A percentile compares a stretch with the other conserved stretches of the same genome.
Evolutionary conservation across 257 asterid genomes (phyloP).

Genomic region (Salvia miltiorrhiza): DNA sequence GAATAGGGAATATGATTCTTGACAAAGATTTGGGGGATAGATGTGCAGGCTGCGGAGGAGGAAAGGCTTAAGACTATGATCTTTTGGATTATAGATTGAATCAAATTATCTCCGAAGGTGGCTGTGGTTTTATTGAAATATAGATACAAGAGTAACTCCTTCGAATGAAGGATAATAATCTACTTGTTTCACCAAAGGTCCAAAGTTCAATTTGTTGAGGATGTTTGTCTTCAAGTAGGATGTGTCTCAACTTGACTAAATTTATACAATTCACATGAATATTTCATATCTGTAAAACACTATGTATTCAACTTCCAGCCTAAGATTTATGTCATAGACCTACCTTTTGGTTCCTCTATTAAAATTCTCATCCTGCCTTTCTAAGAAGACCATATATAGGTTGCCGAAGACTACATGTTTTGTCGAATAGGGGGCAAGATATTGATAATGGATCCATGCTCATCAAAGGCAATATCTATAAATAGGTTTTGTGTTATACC

Average conservation of each 20-base stretch:
- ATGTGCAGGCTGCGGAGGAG: too few relatives aligned
- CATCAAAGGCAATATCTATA: neutral
- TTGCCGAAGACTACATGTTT: neutral
- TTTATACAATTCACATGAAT: neutral
- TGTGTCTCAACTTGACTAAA: slow-evolving; percentile 13
- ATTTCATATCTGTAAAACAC: neutral
- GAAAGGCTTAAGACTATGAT: too few relatives aligned
- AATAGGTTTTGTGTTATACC: neutral
- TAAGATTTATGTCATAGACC: neutral
- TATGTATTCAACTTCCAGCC: neutral
- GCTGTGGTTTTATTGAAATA: too few relatives aligned
- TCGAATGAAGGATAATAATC: neutral
- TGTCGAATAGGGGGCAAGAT: neutral
- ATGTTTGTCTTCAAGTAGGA: neutral
- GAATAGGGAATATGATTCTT: too few relatives aligned
- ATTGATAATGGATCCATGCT: neutral
- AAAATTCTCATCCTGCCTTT: neutral
- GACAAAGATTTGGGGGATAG: too few relatives aligned
- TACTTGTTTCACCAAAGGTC: neutral
- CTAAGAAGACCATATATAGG: neutral
- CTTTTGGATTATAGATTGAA: too few relatives aligned
- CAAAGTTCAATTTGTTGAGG: neutral
- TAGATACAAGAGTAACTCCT: too few relatives aligned
- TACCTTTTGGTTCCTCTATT: neutral
- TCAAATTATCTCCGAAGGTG: too few relatives aligned